phyloP scores from a whole-genome alignment of 257 asterid genomes.

The Eucommia ulmoides region DNA sequence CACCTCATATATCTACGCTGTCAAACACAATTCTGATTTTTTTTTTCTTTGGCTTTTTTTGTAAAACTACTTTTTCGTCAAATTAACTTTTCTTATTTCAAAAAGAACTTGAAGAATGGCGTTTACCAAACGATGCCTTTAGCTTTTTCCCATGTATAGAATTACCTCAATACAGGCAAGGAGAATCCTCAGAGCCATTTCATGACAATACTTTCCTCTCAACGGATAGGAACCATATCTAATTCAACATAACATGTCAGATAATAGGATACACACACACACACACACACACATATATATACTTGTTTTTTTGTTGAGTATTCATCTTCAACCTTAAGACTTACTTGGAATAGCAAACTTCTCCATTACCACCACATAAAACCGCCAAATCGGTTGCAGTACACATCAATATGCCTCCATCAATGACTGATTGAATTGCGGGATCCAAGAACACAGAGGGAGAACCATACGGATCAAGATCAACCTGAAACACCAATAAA shows the following conservation, averaged over 20 bases:
- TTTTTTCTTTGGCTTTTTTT: no score
- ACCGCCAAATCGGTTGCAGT: constrained; percentile 99
- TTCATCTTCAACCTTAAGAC: no score
- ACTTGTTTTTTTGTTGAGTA: no score
- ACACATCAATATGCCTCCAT: constrained; percentile 91
- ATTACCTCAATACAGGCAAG: constrained; percentile 92
- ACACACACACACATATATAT: no score
- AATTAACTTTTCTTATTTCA: no score
- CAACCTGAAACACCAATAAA: constrained; percentile 48
- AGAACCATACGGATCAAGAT: constrained; percentile 98
- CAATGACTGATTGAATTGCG: constrained; percentile 86
- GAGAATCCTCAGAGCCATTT: constrained; percentile 95
- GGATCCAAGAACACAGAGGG: constrained; percentile 94
- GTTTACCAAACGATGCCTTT: no score
- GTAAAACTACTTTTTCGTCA: no score
- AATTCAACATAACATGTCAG: no score
- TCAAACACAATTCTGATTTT: no score
- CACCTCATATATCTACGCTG: no score
- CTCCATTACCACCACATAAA: constrained; percentile 91
- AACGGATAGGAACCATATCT: constrained; percentile 94
- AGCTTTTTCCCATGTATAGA: background rate
- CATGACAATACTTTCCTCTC: constrained; percentile 94
- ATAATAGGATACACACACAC: no score
- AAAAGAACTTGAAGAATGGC: no score
- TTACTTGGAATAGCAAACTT: constrained; percentile 99